Evolutionary conservation across 495 filamentous ascomycete species (phyloP).

Genomic region (Penicillium manginii): DNA sequence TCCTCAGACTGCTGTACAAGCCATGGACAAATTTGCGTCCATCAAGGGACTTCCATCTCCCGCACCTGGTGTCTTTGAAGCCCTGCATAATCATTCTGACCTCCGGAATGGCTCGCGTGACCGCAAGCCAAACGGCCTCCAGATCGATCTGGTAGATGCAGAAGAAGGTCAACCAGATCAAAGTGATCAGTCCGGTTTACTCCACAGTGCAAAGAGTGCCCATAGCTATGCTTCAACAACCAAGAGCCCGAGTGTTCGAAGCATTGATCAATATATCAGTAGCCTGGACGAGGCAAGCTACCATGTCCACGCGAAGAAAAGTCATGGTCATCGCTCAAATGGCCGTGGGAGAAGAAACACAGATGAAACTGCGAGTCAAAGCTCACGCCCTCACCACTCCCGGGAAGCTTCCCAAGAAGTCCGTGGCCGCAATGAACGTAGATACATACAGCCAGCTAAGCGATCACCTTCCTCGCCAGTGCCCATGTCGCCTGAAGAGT

Average conservation of each 20-base stretch:
- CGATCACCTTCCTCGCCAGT: slow-evolving; percentile 87
- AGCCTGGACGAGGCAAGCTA: slow-evolving; percentile 78
- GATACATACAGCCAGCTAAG: slow-evolving; percentile 80
- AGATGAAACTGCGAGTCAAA: slow-evolving; percentile 52
- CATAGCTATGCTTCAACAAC: slow-evolving; percentile 50
- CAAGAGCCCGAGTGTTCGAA: slow-evolving; percentile 60
- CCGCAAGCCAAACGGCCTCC: slow-evolving; percentile 80
- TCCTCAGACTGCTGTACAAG: slow-evolving; percentile 58
- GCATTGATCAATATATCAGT: slow-evolving; percentile 84
- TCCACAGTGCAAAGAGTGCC: slow-evolving; percentile 51
- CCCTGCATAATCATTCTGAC: slow-evolving; percentile 59
- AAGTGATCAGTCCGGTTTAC: slow-evolving; percentile 27
- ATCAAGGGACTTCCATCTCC: slow-evolving; percentile 65
- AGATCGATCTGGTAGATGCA: slow-evolving; percentile 68
- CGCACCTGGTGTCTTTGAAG: slow-evolving; percentile 55
- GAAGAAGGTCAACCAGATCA: slow-evolving; percentile 38
- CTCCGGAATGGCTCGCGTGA: slow-evolving; percentile 73
- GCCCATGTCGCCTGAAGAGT: slow-evolving; percentile 87
- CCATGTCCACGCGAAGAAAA: slow-evolving; percentile 50
- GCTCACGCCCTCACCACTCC: slow-evolving; percentile 46
- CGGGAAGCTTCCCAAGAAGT: slow-evolving; percentile 70
- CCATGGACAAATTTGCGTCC: slow-evolving; percentile 42
- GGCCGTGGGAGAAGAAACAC: slow-evolving; percentile 62
- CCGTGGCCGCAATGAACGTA: slow-evolving; percentile 64
- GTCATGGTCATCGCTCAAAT: slow-evolving; percentile 53